Evolutionary conservation across 2,329 filamentous ascomycete species (phyloP).

Genomic region (Endocalyx cinctus): DNA sequence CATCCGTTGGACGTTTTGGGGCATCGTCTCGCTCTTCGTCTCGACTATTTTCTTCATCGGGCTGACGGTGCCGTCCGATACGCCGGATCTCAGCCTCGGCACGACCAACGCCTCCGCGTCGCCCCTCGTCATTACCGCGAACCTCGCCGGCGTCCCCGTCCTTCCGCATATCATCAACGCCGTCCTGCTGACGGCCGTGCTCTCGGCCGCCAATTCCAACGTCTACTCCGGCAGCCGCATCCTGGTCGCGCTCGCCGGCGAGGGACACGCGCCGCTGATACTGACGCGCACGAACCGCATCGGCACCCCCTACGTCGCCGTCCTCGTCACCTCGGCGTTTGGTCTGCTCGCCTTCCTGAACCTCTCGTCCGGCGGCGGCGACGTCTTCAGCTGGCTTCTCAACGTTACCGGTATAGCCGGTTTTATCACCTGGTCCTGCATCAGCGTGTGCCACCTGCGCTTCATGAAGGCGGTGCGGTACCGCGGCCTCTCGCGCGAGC

Average conservation of each 20-base stretch:
- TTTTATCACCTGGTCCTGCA: constrained; percentile 67
- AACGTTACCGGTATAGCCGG: constrained; percentile 66
- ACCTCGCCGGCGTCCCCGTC: constrained; percentile 57
- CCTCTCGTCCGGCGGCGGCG: constrained; percentile 50
- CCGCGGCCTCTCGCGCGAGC: constrained; percentile 56
- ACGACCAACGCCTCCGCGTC: constrained; percentile 58
- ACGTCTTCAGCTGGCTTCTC: constrained; percentile 69
- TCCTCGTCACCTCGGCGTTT: constrained; percentile 52
- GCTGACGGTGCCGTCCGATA: constrained; percentile 62
- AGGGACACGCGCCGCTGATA: constrained; percentile 57
- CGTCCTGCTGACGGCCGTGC: constrained; percentile 70
- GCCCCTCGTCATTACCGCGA: constrained; percentile 58
- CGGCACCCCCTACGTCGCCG: constrained; percentile 60
- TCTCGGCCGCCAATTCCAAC: constrained; percentile 74
- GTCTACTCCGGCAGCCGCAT: constrained; percentile 69
- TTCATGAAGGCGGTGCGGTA: constrained; percentile 58
- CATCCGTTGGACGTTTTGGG: constrained; percentile 71
- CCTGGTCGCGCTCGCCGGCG: constrained; percentile 60
- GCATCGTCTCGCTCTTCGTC: constrained; percentile 66
- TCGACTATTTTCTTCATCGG: constrained; percentile 66
- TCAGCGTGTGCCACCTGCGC: constrained; percentile 58
- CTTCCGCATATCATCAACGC: constrained; percentile 72
- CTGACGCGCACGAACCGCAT: constrained; percentile 55
- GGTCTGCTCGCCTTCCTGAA: constrained; percentile 66
- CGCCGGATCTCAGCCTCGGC: constrained; percentile 46